Base-by-base conservation (phyloP, 306 rosid genomes). In the Cicer cuneatum region DNA sequence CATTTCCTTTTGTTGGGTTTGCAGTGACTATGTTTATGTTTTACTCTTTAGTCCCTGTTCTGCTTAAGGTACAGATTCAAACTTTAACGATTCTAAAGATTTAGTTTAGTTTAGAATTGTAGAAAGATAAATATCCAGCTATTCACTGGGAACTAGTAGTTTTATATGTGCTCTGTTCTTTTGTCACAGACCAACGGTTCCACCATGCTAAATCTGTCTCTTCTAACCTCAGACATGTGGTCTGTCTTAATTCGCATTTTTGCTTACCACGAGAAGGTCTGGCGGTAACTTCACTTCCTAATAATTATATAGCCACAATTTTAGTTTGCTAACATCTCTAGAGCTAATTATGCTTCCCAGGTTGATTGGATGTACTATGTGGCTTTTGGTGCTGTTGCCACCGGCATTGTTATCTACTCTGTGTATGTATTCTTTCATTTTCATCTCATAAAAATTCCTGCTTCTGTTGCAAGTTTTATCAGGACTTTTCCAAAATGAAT, bases 191-290 rank as follows among this genome's bases (percentile, higher is more conserved):
- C 66, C 46, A 87, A 81, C 38, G 98, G 98, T 46, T 86, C 98
- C 38, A 90, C 98, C 59, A 94, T 94, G 98, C 87, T 94, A 48
- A 94, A 94, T 80, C 87, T 94, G 79, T 94, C 98, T 58, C 83
- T 94, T 78, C 84, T 94, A 60, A 94, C 98, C 69, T 94, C 98
- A 9, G 98, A 94, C 86, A 94, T 94, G 98, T 94, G 98, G 97
- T 83, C 98, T 1, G 92, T 90, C 63, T 59, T 94, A 68, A 94
- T 94, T 81, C 98, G 98, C 68, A 80, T 94, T 48, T 89, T 83
- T 24, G 96, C 96, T n/a, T 90, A 90, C 85, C 83, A 86, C 13
- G 96, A 94, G 80, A 91, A 91, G 96, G 98, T 94, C 64, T 54
- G 83, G 43, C 48, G 43, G 6, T 65, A 69, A 49, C 74, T 38